A percentile compares a stretch with the other conserved stretches of the same genome.
These are phyloP conservation scores for Chamaenerion angustifolium DNA, from an alignment of 345 rosid genomes.

Conservation along the genomic window DNA sequence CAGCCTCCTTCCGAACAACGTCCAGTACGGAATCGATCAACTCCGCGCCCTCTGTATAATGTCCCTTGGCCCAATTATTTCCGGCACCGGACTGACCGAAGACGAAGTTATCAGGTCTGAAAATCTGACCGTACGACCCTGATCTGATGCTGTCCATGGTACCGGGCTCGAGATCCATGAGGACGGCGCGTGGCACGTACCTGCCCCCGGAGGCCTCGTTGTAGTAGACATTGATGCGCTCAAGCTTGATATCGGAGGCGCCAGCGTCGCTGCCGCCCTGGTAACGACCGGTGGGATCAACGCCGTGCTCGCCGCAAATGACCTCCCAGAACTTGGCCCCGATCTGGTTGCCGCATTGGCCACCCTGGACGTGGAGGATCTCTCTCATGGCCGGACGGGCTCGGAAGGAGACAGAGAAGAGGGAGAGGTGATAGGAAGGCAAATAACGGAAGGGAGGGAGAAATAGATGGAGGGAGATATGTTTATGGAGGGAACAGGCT, in stretches of 20 bases:
- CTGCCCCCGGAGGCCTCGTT: slow-evolving; percentile 5
- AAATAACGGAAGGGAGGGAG: too few species aligned
- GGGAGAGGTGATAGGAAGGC: too few species aligned
- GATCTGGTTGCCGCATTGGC: slow-evolving; percentile 10
- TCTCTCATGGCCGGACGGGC: not conserved
- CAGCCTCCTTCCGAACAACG: slow-evolving; percentile 8
- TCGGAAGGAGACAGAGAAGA: too few species aligned
- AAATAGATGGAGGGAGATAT: too few species aligned
- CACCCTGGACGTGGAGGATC: slow-evolving; percentile 6
- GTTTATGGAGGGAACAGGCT: too few species aligned
- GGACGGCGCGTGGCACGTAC: slow-evolving; percentile 7
- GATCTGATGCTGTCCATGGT: slow-evolving; percentile 9
- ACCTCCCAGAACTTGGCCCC: slow-evolving; percentile 9
- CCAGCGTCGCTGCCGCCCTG: not conserved
- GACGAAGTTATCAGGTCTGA: slow-evolving; percentile 7
- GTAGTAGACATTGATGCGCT: slow-evolving; percentile 6
- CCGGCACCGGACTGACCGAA: slow-evolving; percentile 8
- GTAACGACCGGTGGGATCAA: slow-evolving; percentile 7
- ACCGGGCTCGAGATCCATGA: slow-evolving; percentile 9
- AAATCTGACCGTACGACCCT: slow-evolving; percentile 6
- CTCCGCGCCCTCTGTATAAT: slow-evolving; percentile 7
- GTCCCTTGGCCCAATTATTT: slow-evolving; percentile 5
- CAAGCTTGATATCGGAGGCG: slow-evolving; percentile 6
- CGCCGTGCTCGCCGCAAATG: slow-evolving; percentile 7
- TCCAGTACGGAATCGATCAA: slow-evolving; percentile 4